Evolutionary conservation across 148 eudicot genomes (phyloP), one percentile per base, ranked within the genome.

Genomic region (Silene latifolia): DNA sequence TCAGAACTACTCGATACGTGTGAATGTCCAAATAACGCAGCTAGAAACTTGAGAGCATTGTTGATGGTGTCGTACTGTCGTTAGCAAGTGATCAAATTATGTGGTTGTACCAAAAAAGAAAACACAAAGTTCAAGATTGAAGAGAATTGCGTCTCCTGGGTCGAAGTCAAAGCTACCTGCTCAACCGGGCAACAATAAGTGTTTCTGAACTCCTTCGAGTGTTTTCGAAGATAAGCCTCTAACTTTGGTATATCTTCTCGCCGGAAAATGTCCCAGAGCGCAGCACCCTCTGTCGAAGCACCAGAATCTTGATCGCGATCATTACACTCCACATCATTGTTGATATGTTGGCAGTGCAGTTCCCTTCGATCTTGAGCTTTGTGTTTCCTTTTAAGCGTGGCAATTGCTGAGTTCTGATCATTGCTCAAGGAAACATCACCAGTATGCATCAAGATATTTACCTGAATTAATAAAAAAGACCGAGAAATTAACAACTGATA

Each of bases 181-280:
- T 91, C 91, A 63, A 93, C 95, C 8, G 88, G 94, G 76, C 84
- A 81, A 70, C 98, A 87, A 44, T 78, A 93, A 7, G 73, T 29
- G 59, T 75, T 76, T 19, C 83, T 63, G 35, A 84, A 84, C 53
- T 84, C 86, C 67, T 69, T 81, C 0, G 53, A 72, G 73, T 84
- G 84, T 64, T 76, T 68, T 62, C 68, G 63, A 29, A 84, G 56
- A 72, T 84, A 84, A 29, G 76, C 77, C 62, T 80, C 84, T 51
- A 84, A 58, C 32, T 82, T 83, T 0, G 95, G 90, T 46, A 91
- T 91, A 79, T 94, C 98, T 81, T 92, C 90, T 74, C 99, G 83
- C 65, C 91, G 78, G 69, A 95, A 92, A 27, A 95, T 95, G 79
- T 95, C 99, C 99, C 99, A 95, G 4, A 95, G 78, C 48, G 99